phyloP scores from a whole-genome alignment of 2,329 filamentous ascomycete genomes.

The Chaetomiaceae sp. region DNA sequence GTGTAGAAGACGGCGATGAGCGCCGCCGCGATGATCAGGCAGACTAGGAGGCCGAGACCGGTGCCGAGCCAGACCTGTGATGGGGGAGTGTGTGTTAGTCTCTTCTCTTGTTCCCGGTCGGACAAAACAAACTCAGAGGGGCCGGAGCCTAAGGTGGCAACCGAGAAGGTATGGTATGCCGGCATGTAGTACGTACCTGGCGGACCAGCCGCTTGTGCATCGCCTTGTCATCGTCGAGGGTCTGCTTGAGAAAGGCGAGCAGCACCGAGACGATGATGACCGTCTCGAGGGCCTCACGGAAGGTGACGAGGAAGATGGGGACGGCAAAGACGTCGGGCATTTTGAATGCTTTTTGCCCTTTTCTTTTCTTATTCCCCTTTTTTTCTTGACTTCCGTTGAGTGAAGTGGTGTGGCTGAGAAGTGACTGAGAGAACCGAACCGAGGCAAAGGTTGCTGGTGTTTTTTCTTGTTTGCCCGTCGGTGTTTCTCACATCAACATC shows the following conservation, averaged over 20 bases:
- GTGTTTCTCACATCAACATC: too few relatives aligned
- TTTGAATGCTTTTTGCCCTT: constrained; percentile 10
- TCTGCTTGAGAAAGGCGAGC: constrained; percentile 79
- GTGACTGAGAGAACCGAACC: too few relatives aligned
- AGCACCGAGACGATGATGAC: constrained; percentile 84
- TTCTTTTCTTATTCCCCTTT: neutral
- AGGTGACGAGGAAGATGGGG: constrained; percentile 85
- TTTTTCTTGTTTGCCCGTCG: too few relatives aligned
- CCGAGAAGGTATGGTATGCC: neutral
- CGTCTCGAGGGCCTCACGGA: constrained; percentile 78
- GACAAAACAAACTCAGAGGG: too few relatives aligned
- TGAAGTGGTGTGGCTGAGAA: too few relatives aligned
- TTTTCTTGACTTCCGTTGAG: too few relatives aligned
- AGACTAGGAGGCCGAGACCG: constrained; percentile 53
- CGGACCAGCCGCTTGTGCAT: constrained; percentile 64
- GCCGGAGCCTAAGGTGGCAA: too few relatives aligned
- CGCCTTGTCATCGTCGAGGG: constrained; percentile 52
- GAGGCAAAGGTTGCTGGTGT: too few relatives aligned
- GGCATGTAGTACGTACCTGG: constrained; percentile 46
- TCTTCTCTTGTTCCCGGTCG: too few relatives aligned
- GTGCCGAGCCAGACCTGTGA: constrained; percentile 55
- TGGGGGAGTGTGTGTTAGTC: neutral
- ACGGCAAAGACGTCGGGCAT: constrained; percentile 72
- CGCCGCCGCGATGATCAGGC: constrained; percentile 56
- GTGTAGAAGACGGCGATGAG: constrained; percentile 68